A percentile compares a stretch with the other conserved stretches of the same genome.
Conservation (phyloP, 768 basidiomycete species). For the Lepiota venenata region DNA sequence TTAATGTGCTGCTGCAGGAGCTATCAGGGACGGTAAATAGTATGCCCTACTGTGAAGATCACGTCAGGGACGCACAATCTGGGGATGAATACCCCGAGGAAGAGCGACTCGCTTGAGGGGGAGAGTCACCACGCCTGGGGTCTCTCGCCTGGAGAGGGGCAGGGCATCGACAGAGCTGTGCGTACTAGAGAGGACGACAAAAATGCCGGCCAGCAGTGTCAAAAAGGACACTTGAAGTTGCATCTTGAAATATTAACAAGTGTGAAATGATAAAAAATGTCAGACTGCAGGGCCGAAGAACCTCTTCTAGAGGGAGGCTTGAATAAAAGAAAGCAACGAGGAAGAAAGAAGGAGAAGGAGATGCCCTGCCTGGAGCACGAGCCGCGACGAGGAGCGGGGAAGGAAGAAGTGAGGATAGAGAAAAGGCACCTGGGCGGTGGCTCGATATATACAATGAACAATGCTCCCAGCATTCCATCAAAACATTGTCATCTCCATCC, state of each 20-base stretch:
- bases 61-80: slow-evolving; percentile 28
- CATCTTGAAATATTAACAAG: slow-evolving; percentile 33
- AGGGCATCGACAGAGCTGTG: slow-evolving; percentile 34
- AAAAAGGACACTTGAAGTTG: slow-evolving; percentile 49
- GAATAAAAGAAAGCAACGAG: slow-evolving; percentile 22
- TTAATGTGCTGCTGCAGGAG: slow-evolving; percentile 60
- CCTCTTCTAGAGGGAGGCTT: slow-evolving; percentile 20
- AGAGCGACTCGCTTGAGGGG: slow-evolving; percentile 38
- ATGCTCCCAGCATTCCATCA: background rate
- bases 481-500: background rate
- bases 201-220: slow-evolving; percentile 49
- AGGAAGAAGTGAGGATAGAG: slow-evolving; percentile 4
- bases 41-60: background rate
- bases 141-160: slow-evolving; percentile 31
- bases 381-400: slow-evolving; percentile 19
- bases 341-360: slow-evolving; percentile 1
- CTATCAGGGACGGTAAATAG: slow-evolving; percentile 28
- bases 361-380: slow-evolving; percentile 25
- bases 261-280: background rate
- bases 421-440: background rate
- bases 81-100: slow-evolving; percentile 23
- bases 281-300: background rate
- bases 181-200: slow-evolving; percentile 36
- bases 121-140: slow-evolving; percentile 34
- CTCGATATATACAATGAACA: slow-evolving; percentile 3